Conservation (phyloP, 768 basidiomycete species). For the Amanita molliuscula region DNA sequence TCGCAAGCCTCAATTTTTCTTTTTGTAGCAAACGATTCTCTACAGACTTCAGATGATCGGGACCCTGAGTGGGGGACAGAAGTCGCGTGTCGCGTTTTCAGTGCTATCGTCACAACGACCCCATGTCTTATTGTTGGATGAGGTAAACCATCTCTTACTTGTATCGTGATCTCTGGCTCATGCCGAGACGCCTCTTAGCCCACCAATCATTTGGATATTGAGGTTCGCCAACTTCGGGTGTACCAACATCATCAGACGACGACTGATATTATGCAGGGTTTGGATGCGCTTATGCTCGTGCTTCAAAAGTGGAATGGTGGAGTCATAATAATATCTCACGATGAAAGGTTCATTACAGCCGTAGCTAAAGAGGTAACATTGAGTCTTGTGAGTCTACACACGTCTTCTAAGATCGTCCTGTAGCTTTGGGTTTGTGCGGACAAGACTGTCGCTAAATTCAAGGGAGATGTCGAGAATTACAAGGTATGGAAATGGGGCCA, state of each 20-base stretch:
- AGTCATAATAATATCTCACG: conserved; percentile 90
- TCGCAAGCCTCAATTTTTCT: conserved; percentile 1
- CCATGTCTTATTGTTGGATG: conserved; percentile 89
- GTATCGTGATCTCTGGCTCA: neutral
- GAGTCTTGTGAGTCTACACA: neutral
- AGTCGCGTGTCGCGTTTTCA: conserved; percentile 91
- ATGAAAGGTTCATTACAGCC: conserved; percentile 89
- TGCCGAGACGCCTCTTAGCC: conserved; percentile 36
- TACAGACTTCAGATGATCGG: conserved; percentile 76
- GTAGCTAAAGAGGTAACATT: conserved; percentile 66
- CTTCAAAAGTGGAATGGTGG: conserved; percentile 78
- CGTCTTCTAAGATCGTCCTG: neutral
- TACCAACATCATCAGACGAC: conserved; percentile 6
- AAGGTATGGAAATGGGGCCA: conserved; percentile 42
- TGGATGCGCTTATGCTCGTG: conserved; percentile 89
- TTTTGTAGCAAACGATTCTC: neutral
- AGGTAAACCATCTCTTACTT: conserved; percentile 41
- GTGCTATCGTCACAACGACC: conserved; percentile 78
- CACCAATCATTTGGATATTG: conserved; percentile 94
- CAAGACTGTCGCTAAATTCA: conserved; percentile 72
- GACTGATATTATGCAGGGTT: conserved; percentile 44
- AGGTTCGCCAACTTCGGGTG: conserved; percentile 33
- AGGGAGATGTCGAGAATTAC: conserved; percentile 84
- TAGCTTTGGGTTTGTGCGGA: conserved; percentile 93
- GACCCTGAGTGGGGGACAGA: conserved; percentile 92